Evolutionary conservation across 306 rosid genomes (phyloP), one percentile per base, ranked within the genome.

Genomic region (Echinosophora koreensis): DNA sequence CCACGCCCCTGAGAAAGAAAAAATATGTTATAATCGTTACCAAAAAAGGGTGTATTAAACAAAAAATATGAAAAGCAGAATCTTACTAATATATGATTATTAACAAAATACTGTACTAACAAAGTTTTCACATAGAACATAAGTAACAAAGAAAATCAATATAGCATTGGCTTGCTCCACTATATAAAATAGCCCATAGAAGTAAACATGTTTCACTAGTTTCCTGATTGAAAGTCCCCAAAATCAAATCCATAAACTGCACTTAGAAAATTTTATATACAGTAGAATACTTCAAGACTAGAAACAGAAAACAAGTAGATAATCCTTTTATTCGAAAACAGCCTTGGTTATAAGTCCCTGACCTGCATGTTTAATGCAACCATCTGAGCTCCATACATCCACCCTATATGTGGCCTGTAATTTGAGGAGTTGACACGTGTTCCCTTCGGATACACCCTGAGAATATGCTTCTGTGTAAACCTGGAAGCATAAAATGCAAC

Each of bases 351-450:
- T 30, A 30, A 76, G 66, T 71, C 57, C 59, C 87, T 80, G 57
- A 89, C 97, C 98, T 95, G 98, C 97, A 95, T 95, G 83, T 95
- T 95, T 69, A 92, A 86, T 37, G 95, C 98, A 66, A 92, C 97
- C 97, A 94, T 90, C 82, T 92, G 98, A 83, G 95, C 98, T 70
- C 98, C 98, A 37, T 92, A 92, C 16, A 77, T 88, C 98, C 98
- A 94, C 81, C 92, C 97, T 71, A 94, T 79, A 82, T 85, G 88
- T 1, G 98, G 97, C 86, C 83, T 79, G 85, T 80, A 95, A 86
- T 95, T 95, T 44, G 96, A 81, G 56, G 97, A 95, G 50, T 50
- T 92, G 39, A 95, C 81, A 15, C 98, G 89, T 4, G 92, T 85
- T 71, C 97, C 98, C 82, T 88, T 95, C 0, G 98, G 98, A 77